phyloP scores from a whole-genome alignment of 1,139 yeast species.

The Debaryomyces psychrophilus region DNA sequence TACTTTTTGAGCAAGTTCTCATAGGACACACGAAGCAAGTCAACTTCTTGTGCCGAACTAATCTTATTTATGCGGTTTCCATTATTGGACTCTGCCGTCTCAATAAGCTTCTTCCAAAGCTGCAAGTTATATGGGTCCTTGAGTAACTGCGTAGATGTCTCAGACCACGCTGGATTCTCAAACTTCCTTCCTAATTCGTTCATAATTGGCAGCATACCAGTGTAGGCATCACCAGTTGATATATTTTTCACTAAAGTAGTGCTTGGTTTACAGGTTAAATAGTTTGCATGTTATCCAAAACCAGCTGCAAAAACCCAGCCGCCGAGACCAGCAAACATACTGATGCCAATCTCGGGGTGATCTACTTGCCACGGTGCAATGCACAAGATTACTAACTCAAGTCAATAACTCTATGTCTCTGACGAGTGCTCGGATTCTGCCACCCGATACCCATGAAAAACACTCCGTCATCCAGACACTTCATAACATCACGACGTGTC shows the following conservation, averaged over 20 bases:
- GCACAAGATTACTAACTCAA: no score
- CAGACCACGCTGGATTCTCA: slow-evolving; percentile 23
- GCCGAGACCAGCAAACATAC: not conserved
- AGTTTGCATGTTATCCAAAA: not conserved
- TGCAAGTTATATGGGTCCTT: slow-evolving; percentile 48
- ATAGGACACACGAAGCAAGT: slow-evolving; percentile 54
- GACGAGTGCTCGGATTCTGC: no score
- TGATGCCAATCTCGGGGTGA: no score
- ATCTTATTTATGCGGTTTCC: slow-evolving; percentile 43
- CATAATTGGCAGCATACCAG: not conserved
- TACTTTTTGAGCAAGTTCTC: slow-evolving; percentile 59
- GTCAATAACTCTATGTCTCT: no score
- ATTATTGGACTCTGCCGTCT: slow-evolving; percentile 29
- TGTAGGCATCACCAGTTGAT: not conserved
- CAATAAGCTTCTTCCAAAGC: slow-evolving; percentile 54
- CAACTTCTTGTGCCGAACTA: slow-evolving; percentile 42
- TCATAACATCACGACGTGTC: no score
- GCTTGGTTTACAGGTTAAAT: not conserved
- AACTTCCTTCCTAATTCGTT: not conserved
- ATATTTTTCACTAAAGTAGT: not conserved
- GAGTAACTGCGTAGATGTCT: slow-evolving; percentile 33
- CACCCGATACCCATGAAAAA: no score
- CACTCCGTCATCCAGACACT: no score
- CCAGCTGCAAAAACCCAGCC: not conserved
- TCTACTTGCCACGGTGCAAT: no score